These are phyloP conservation scores for Candida pseudoglaebosa DNA, from an alignment of 805 yeast species.

Conservation along the genomic window DNA sequence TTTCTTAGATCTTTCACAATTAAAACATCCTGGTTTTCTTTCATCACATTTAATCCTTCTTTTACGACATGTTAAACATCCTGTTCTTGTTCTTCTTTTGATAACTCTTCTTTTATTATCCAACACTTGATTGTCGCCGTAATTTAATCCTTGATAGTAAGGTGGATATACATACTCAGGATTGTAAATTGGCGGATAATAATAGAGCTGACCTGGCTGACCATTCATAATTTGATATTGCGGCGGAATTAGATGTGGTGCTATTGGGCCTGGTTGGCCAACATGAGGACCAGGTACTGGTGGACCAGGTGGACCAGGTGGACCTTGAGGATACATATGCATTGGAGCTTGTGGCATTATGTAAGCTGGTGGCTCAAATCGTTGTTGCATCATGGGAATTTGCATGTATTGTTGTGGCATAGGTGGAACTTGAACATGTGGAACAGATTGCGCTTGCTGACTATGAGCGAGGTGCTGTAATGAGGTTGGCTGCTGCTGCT, in stretches of 20 bases:
- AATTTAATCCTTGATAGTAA: slow-evolving; percentile 6
- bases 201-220: slow-evolving; percentile 2
- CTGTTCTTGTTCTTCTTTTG: slow-evolving; percentile 66
- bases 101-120: slow-evolving; percentile 40
- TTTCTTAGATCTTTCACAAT: slow-evolving; percentile 62
- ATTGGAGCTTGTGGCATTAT: slow-evolving; percentile 5
- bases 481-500: slow-evolving; percentile 5
- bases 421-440: slow-evolving; percentile 6
- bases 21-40: slow-evolving; percentile 62
- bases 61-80: slow-evolving; percentile 70
- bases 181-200: slow-evolving; percentile 4
- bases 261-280: background rate
- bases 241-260: slow-evolving; percentile 3
- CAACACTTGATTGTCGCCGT: slow-evolving; percentile 27
- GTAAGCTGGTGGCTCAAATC: slow-evolving; percentile 3
- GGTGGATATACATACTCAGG: slow-evolving; percentile 8
- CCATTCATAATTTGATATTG: slow-evolving; percentile 1
- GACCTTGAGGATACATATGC: slow-evolving; percentile 5
- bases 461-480: slow-evolving; percentile 5
- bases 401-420: slow-evolving; percentile 1
- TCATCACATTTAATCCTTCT: slow-evolving; percentile 76
- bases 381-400: slow-evolving; percentile 6
- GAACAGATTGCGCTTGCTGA: slow-evolving; percentile 4
- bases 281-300: background rate
- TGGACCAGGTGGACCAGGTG: slow-evolving; percentile 2